Evolutionary conservation across 495 filamentous ascomycete species (phyloP).

Genomic region (Trichoderma asperelloides): DNA sequence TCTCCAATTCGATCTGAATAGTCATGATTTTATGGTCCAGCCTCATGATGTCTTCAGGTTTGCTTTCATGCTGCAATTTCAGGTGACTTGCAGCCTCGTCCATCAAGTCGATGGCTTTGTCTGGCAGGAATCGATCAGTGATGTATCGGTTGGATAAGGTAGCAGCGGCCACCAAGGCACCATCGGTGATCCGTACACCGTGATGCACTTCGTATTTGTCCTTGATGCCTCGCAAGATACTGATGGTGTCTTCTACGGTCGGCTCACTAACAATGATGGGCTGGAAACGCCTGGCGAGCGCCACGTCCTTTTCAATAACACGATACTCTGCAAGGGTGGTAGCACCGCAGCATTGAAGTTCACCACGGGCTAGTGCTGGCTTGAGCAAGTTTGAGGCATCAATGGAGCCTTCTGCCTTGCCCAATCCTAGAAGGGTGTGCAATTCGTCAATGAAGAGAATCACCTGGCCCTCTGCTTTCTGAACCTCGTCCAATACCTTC

Average conservation of each 20-base stretch:
- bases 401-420: constrained; percentile 91
- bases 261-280: constrained; percentile 87
- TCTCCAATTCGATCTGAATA: constrained; percentile 94
- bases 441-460: constrained; percentile 96
- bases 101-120: constrained; percentile 94
- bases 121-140: constrained; percentile 88
- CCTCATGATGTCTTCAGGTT: constrained; percentile 83
- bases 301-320: constrained; percentile 90
- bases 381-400: constrained; percentile 95
- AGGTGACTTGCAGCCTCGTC: constrained; percentile 91
- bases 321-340: constrained; percentile 91
- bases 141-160: constrained; percentile 93
- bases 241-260: constrained; percentile 83
- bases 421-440: constrained; percentile 82
- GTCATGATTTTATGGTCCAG: constrained; percentile 94
- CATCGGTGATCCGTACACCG: constrained; percentile 86
- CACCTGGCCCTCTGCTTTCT: constrained; percentile 77
- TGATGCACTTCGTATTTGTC: constrained; percentile 97
- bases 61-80: constrained; percentile 90
- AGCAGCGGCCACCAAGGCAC: constrained; percentile 83
- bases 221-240: constrained; percentile 92
- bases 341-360: constrained; percentile 90
- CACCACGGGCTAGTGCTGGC: constrained; percentile 83
- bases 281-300: constrained; percentile 85
- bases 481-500: constrained; percentile 79